Evolutionary conservation across 2,329 filamentous ascomycete genomes (phyloP).

Genomic region (Bipolaris victoriae): DNA sequence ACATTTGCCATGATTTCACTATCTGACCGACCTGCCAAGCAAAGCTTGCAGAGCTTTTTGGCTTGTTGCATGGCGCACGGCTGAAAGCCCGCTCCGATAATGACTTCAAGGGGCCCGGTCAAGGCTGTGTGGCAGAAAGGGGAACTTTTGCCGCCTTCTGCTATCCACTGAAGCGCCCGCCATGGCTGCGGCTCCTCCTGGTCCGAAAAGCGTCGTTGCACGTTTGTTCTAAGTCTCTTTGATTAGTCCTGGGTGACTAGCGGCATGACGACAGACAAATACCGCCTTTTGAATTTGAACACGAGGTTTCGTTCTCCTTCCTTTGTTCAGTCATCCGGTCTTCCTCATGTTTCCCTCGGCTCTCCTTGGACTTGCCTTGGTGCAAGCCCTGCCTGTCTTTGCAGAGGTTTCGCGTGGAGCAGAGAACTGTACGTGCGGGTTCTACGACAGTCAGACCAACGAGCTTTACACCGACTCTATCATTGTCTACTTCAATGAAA

Average conservation of each 20-base stretch:
- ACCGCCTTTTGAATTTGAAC: conserved; percentile 8
- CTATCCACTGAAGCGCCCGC: neutral
- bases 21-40: conserved; percentile 12
- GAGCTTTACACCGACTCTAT: conserved; percentile 56
- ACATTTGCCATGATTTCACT: conserved; percentile 7
- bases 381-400: conserved; percentile 20
- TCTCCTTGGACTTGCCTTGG: conserved; percentile 21
- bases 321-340: conserved; percentile 18
- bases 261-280: conserved; percentile 7
- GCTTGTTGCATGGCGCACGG: conserved; percentile 9
- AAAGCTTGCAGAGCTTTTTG: conserved; percentile 14
- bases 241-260: conserved; percentile 4
- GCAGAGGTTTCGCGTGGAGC: conserved; percentile 26
- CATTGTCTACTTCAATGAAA: conserved; percentile 60
- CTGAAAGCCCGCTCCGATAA: conserved; percentile 13
- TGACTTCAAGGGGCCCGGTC: conserved; percentile 13
- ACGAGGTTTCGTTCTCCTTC: conserved; percentile 6
- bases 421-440: conserved; percentile 56
- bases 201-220: conserved; percentile 12
- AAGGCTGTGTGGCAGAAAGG: conserved; percentile 11
- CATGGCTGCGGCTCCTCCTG: conserved; percentile 14
- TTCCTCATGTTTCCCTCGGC: conserved; percentile 19
- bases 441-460: conserved; percentile 49
- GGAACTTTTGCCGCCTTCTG: conserved; percentile 4
- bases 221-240: conserved; percentile 5